These are phyloP conservation scores for Oryza officinalis DNA, from an alignment of 176 grass and related monocot genomes.

Conservation along the genomic window DNA sequence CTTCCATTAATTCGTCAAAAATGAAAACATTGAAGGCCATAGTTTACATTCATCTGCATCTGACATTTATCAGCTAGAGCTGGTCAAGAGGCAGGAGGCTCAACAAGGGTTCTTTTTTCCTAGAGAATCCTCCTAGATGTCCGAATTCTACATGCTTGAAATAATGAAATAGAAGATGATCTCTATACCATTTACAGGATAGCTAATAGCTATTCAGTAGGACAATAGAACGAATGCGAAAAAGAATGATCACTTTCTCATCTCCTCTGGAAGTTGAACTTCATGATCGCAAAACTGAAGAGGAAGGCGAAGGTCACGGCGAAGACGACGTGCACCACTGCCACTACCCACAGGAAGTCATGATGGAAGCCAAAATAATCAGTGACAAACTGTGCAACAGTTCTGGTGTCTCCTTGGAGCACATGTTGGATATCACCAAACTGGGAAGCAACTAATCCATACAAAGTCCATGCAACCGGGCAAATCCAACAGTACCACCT, in stretches of 20 bases:
- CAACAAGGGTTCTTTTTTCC: constrained; percentile 10
- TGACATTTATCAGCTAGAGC: constrained; percentile 34
- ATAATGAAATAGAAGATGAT: constrained; percentile 30
- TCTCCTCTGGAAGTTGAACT: constrained; percentile 87
- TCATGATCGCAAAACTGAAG: constrained; percentile 82
- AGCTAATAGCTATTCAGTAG: neutral
- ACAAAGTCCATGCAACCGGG: constrained; percentile 79
- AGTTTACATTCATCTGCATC: constrained; percentile 20
- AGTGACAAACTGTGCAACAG: constrained; percentile 46
- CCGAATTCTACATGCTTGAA: constrained; percentile 21
- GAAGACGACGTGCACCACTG: constrained; percentile 52
- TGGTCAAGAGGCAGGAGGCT: constrained; percentile 12
- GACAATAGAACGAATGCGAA: neutral
- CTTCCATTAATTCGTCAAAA: constrained; percentile 32
- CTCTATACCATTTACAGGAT: constrained; percentile 41
- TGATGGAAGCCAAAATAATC: constrained; percentile 71
- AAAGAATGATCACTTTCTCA: constrained; percentile 38
- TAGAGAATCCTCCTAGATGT: constrained; percentile 7
- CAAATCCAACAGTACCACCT: constrained; percentile 82
- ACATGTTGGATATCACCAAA: constrained; percentile 41
- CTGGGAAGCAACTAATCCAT: constrained; percentile 74
- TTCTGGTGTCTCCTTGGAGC: neutral
- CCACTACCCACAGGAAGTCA: constrained; percentile 66
- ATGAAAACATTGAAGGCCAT: neutral
- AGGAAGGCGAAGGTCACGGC: constrained; percentile 61